Evolutionary conservation across 805 yeast genomes (phyloP).

Genomic region (Candida qinlingensis): DNA sequence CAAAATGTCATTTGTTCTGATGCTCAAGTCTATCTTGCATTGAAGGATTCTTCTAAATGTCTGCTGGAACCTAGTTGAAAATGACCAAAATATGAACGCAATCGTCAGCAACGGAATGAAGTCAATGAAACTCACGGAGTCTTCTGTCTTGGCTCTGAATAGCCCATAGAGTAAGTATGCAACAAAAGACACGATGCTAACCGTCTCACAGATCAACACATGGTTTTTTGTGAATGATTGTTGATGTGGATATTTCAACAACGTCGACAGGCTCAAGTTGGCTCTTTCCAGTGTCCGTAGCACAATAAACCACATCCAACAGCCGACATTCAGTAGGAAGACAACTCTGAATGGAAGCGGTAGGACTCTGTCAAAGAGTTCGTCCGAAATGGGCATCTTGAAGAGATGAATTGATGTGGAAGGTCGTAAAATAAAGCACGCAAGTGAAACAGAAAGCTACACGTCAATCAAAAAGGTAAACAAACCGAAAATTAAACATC

Average conservation of each 20-base stretch:
- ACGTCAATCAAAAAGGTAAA: not conserved
- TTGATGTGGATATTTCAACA: conserved; percentile 7
- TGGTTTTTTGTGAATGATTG: conserved; percentile 1
- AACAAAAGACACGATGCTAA: conserved; percentile 1
- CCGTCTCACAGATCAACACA: not conserved
- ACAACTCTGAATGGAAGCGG: conserved; percentile 14
- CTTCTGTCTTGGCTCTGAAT: not conserved
- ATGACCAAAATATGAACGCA: conserved; percentile 27
- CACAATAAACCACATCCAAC: conserved; percentile 11
- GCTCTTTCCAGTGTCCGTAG: not conserved
- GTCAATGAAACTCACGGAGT: conserved; percentile 3
- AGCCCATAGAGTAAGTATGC: conserved; percentile 4
- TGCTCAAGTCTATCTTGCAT: conserved; percentile 56
- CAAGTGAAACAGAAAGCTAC: not conserved
- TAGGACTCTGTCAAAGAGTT: conserved; percentile 4
- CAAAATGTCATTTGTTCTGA: conserved; percentile 74
- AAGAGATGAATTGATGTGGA: no score
- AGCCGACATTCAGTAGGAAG: conserved; percentile 6
- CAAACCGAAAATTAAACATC: not conserved
- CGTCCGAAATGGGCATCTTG: conserved; percentile 12
- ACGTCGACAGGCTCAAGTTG: not conserved
- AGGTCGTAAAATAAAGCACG: no score
- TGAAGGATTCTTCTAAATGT: conserved; percentile 47
- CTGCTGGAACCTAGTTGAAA: conserved; percentile 39
- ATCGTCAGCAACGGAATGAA: conserved; percentile 18